Conservation (phyloP, 805 yeast genomes). For the Yarrowia divulgata region DNA sequence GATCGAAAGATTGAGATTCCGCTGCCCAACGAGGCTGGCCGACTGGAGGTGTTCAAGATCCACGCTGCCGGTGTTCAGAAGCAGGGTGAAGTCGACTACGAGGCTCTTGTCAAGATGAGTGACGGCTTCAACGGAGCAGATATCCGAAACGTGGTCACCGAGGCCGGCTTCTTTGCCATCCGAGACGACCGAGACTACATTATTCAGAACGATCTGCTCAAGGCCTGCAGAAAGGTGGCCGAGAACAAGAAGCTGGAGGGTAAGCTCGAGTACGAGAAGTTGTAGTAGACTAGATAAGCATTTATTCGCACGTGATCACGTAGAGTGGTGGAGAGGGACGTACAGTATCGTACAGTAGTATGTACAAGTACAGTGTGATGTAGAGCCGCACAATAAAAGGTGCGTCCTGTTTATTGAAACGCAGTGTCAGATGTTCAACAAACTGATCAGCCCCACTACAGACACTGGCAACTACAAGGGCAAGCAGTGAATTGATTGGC, state of each 20-base stretch:
- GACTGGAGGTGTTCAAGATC: constrained; percentile 91
- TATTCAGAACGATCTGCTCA: constrained; percentile 91
- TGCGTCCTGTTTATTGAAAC: no score
- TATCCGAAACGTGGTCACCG: constrained; percentile 95
- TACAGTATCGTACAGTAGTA: no score
- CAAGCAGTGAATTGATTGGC: no score
- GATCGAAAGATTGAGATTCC: constrained; percentile 96
- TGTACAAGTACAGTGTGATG: no score
- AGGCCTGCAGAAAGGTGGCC: constrained; percentile 96
- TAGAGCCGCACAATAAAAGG: no score
- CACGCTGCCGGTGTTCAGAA: constrained; percentile 85
- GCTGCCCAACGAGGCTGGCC: constrained; percentile 93
- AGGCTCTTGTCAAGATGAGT: constrained; percentile 97
- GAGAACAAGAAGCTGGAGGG: constrained; percentile 98
- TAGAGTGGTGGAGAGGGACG: neutral
- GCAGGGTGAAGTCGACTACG: constrained; percentile 95
- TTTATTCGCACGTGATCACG: neutral
- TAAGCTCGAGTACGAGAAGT: constrained; percentile 90
- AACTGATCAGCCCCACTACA: no score
- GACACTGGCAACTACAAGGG: no score
- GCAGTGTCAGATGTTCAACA: no score
- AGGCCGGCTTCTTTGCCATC: constrained; percentile 97
- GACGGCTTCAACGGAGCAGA: constrained; percentile 99
- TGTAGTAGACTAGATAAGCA: constrained; percentile 53
- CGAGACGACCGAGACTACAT: constrained; percentile 97